These are phyloP conservation scores for Monosporascus sp. DNA, from an alignment of 2,329 filamentous ascomycete genomes.

Conservation along the genomic window DNA sequence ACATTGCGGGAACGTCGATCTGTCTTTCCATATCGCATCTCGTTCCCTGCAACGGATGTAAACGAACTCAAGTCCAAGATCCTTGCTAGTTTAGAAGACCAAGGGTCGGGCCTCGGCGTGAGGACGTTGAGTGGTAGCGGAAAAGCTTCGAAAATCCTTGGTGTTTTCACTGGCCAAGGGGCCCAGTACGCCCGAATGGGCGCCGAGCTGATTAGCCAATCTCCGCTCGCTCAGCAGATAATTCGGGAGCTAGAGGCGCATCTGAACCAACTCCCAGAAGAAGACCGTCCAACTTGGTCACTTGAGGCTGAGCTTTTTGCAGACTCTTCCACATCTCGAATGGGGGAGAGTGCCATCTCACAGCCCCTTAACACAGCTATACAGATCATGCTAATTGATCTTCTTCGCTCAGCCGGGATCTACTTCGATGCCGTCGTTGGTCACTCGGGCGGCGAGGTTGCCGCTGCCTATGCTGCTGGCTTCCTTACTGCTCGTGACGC, in stretches of 20 bases:
- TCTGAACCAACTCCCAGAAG: conserved; percentile 9
- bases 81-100: too few species aligned
- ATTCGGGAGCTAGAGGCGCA: conserved; percentile 15
- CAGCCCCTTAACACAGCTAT: conserved; percentile 28
- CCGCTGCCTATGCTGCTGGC: conserved; percentile 43
- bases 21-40: too few species aligned
- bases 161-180: conserved; percentile 22
- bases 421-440: conserved; percentile 34
- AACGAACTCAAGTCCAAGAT: too few species aligned
- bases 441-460: conserved; percentile 47
- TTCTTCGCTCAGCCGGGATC: conserved; percentile 26
- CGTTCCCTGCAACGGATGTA: too few species aligned
- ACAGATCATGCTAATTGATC: conserved; percentile 23
- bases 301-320: conserved; percentile 19
- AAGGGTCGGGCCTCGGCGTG: too few species aligned
- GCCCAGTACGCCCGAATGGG: conserved; percentile 26
- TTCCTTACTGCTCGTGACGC: conserved; percentile 31
- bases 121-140: too few species aligned
- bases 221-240: background rate
- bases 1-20: too few species aligned
- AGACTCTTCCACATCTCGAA: too few species aligned
- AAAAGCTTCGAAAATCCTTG: conserved; percentile 13
- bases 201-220: conserved; percentile 8
- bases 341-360: too few species aligned
- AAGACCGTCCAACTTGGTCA: conserved; percentile 22